Evolutionary conservation across 2,329 filamentous ascomycete genomes (phyloP), one percentile per base, ranked within the genome.

Genomic region (Xylariomycetidae sp.): DNA sequence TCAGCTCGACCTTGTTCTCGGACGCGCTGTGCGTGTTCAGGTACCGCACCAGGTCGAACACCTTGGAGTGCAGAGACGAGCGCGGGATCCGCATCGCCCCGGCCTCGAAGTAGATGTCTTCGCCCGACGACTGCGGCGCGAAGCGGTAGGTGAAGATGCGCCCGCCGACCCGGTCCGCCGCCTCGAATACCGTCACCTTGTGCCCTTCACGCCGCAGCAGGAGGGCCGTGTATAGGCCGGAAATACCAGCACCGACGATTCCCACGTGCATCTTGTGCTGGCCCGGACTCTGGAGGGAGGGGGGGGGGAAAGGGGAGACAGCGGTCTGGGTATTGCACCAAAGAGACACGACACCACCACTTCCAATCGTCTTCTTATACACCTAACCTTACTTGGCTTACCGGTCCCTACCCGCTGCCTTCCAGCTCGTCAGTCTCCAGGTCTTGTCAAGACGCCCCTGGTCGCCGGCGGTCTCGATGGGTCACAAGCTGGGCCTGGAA

Each of bases 211-310:
- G 38, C 7, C 28, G 38, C 6, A 43, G 19, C 13, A 41, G 29
- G 5, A 43, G 30, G 12, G 32, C 41, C 3, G 35, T 19, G 22
- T 35, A 37, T 3, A 41, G 27, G 10, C 41, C 41, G 6, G 41
- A 38, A 2, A 43, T 27, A 18, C 38, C 38, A 5, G 22, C 38
- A 5, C 41, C 41, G 3, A 41, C 38, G 13, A 43, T 41, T 13
- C 35, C 38, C 9, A 41, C 35, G 19, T 40, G 37, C 37, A 42
- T 42, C 10, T 10, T 38, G 23, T n/a, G n/a, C n/a, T n/a, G n/a
- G n/a, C n/a, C n/a, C n/a, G n/a, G n/a, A n/a, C n/a, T n/a, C n/a
- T n/a, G n/a, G n/a, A n/a, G n/a, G n/a, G n/a, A n/a, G n/a, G n/a
- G n/a, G n/a, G n/a, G n/a, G n/a, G n/a, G n/a, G n/a, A n/a, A n/a